phyloP scores from a whole-genome alignment of 192 early-diverging fungal genomes.

The Diversispora epigaea region DNA sequence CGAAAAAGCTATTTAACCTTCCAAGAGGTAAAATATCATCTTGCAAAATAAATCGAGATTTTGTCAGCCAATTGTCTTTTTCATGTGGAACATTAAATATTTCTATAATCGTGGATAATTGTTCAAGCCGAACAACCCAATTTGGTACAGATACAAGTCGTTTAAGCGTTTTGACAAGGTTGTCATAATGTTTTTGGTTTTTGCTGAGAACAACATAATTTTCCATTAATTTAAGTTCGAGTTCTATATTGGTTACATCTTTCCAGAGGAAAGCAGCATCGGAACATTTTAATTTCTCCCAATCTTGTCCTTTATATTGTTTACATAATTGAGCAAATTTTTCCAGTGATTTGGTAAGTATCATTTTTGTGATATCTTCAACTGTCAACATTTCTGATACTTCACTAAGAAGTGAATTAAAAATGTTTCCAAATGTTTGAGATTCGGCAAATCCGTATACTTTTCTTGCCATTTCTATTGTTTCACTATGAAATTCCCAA shows the following conservation, averaged over 20 bases:
- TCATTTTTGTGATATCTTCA: not conserved
- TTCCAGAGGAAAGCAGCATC: not conserved
- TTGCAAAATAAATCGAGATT: not conserved
- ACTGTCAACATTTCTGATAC: not conserved
- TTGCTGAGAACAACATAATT: not conserved
- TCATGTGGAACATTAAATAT: not conserved
- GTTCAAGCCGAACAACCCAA: not conserved
- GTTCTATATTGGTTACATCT: not conserved
- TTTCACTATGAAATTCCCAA: not conserved
- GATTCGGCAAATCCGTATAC: not conserved
- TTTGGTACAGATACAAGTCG: not conserved
- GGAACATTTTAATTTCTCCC: constrained; percentile 5
- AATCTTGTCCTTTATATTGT: not conserved
- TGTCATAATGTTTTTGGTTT: not conserved
- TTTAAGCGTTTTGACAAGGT: not conserved
- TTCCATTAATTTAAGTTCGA: constrained; percentile 5
- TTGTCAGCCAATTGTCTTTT: not conserved
- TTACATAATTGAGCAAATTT: not conserved
- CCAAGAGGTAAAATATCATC: not conserved
- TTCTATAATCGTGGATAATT: not conserved
- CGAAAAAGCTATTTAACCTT: not conserved
- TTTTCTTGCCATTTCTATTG: not conserved
- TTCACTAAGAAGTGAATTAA: not conserved
- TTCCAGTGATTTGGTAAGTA: not conserved
- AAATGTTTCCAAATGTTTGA: not conserved